Evolutionary conservation across 169 alveolate genomes (phyloP), one percentile per base, ranked within the genome.

Genomic region (Hepatocystis sp.): DNA sequence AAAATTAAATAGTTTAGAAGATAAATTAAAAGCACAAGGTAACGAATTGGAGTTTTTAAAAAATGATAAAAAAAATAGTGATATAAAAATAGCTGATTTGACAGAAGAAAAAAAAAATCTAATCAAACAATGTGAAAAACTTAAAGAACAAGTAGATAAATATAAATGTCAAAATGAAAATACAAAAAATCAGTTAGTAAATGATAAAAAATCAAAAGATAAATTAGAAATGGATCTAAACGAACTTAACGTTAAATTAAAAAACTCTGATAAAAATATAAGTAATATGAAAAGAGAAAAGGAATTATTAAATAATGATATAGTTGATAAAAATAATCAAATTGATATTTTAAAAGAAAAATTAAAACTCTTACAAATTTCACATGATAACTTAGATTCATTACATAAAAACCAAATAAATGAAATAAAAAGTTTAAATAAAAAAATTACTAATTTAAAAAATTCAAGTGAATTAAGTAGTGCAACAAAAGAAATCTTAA

Each of bases 251-350:
- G 88, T 71, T 64, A 95, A 95, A 67, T 88, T 93, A 25, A 94
- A 95, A 30, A 89, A 92, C 56, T 81, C 92, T 4, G 95, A 96
- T 67, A 94, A 95, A 67, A 94, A 93, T 78, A 91, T 95, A 7
- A 94, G 67, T 90, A 97, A 91, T 96, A 95, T 76, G 2, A 76
- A 76, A 51, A 76, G 58, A 63, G 88, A 76, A 46, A 76, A 58
- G 44, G 88, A 76, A 19, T 93, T 94, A 21, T 86, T 95, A 49
- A 95, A 96, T 17, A 94, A 96, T 8, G 95, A 96, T 84, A 90
- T 96, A 17, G 94, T 94, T 32, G 95, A 96, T 76, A 91, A 97
- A 89, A 93, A 92, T 66, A 94, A 96, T 68, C 97, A 95, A 58
- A 78, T 95, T 4, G 88, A 88, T 32, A 84, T 90, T 17, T 90